phyloP scores from a whole-genome alignment of 106 monocot genomes.

The Acorus calamus region DNA sequence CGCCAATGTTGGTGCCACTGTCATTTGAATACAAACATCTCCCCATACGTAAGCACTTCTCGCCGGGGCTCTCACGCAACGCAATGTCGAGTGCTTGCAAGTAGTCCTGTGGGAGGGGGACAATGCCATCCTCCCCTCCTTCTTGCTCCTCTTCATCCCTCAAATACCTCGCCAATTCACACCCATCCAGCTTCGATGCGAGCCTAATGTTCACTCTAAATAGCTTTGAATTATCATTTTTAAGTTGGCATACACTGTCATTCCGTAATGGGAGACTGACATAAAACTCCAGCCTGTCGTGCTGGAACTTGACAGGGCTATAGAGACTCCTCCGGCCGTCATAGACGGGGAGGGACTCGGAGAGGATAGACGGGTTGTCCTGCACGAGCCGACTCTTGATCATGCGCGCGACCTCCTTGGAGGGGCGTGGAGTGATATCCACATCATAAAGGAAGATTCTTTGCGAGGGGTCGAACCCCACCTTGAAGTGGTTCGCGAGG shows the following conservation, averaged over 20 bases:
- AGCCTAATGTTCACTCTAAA: conserved; percentile 73
- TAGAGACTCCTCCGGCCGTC: conserved; percentile 79
- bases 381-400: conserved; percentile 74
- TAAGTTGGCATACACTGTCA: not conserved
- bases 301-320: conserved; percentile 61
- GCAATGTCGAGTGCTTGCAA: conserved; percentile 88
- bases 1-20: conserved; percentile 54
- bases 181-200: conserved; percentile 53
- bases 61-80: conserved; percentile 52
- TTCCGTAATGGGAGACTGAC: conserved; percentile 34
- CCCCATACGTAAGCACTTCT: conserved; percentile 54
- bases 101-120: conserved; percentile 75
- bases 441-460: conserved; percentile 80
- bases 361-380: conserved; percentile 49
- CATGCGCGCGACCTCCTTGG: conserved; percentile 66
- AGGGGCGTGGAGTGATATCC: conserved; percentile 69
- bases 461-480: conserved; percentile 57
- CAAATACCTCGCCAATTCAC: conserved; percentile 49
- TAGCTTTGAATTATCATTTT: conserved; percentile 34
- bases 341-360: conserved; percentile 51
- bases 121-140: conserved; percentile 8
- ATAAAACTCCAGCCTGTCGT: conserved; percentile 57
- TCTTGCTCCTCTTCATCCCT: conserved; percentile 25
- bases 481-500: conserved; percentile 78
- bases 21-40: conserved; percentile 59